Conservation (phyloP, 768 basidiomycete species). For the Clathrus columnatus region DNA sequence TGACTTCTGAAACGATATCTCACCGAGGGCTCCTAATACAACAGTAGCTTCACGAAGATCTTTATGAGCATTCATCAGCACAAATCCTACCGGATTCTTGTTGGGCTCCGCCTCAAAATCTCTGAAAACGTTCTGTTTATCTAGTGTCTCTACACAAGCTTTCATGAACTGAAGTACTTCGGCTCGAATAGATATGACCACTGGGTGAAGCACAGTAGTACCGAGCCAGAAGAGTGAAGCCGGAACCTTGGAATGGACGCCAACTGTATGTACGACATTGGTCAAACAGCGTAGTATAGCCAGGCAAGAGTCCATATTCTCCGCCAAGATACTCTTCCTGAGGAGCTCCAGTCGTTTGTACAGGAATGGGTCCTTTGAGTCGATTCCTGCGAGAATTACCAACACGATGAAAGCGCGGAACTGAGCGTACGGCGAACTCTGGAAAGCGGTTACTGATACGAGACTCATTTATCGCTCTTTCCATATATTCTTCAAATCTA, state of each 20-base stretch:
- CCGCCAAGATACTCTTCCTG: conserved; percentile 57
- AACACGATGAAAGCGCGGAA: conserved; percentile 78
- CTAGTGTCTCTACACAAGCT: conserved; percentile 57
- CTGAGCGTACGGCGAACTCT: conserved; percentile 80
- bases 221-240: conserved; percentile 80
- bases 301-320: conserved; percentile 59
- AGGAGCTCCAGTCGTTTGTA: conserved; percentile 91
- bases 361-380: conserved; percentile 86
- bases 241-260: conserved; percentile 61
- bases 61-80: conserved; percentile 1
- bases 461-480: conserved; percentile 90
- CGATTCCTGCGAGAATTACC: conserved; percentile 63
- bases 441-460: conserved; percentile 86
- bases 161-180: conserved; percentile 63
- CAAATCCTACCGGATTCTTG: background rate
- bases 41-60: background rate
- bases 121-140: conserved; percentile 48
- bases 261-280: conserved; percentile 64
- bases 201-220: conserved; percentile 72
- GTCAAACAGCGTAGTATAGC: conserved; percentile 84
- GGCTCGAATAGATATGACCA: conserved; percentile 54
- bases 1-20: background rate
- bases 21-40: background rate
- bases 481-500: conserved; percentile 62
- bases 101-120: conserved; percentile 12